These are phyloP conservation scores for Nicotiana undulata DNA, from an alignment of 257 asterid species.

Conservation along the genomic window DNA sequence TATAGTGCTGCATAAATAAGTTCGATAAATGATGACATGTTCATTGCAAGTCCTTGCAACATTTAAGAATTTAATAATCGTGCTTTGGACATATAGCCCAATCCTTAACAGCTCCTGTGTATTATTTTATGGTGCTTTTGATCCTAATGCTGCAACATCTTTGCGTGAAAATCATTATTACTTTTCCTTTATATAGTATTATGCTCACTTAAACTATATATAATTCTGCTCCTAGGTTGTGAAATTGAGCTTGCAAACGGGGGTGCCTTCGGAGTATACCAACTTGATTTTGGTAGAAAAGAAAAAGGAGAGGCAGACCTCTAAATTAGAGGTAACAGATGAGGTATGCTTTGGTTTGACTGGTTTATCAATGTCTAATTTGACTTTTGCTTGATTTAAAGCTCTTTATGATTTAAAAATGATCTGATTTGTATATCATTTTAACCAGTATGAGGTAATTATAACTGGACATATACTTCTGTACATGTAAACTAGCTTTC, in stretches of 20 bases:
- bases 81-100: neutral
- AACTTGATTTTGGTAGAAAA: slow-evolving; percentile 47
- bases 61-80: neutral
- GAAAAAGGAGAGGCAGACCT: slow-evolving; percentile 25
- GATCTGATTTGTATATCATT: neutral
- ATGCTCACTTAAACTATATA: neutral
- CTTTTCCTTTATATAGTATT: neutral
- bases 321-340: slow-evolving; percentile 25
- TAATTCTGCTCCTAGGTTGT: slow-evolving; percentile 33
- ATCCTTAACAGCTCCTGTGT: neutral
- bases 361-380: neutral
- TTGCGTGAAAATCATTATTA: neutral
- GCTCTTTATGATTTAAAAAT: neutral
- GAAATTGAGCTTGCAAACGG: slow-evolving; percentile 57
- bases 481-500: neutral
- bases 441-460: neutral
- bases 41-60: neutral
- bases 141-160: neutral
- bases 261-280: slow-evolving; percentile 68
- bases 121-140: neutral
- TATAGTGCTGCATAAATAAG: neutral
- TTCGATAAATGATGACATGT: neutral
- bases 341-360: slow-evolving; percentile 31
- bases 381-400: neutral
- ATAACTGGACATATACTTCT: neutral